Conservation (phyloP, 148 eudicot species). For the Vaccinium myrtillus region DNA sequence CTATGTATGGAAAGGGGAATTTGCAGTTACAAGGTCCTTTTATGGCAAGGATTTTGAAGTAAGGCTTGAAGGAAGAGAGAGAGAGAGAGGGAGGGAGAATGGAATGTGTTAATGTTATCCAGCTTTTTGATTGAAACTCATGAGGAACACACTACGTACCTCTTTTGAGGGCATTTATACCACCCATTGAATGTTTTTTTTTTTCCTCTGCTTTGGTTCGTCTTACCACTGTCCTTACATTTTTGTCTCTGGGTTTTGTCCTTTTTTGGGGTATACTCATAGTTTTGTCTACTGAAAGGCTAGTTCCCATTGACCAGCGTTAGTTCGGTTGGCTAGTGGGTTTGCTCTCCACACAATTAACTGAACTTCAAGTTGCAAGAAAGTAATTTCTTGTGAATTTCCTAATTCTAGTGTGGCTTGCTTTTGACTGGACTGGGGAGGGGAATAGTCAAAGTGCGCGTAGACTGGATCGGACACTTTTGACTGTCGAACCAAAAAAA, state of each 20-base stretch:
- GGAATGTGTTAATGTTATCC: background rate
- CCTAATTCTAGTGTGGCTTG: no score
- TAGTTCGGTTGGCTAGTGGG: no score
- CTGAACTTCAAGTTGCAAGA: no score
- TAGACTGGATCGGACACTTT: no score
- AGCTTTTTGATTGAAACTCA: conserved; percentile 22
- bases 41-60: conserved; percentile 21
- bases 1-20: conserved; percentile 21
- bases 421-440: no score
- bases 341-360: no score
- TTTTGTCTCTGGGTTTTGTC: conserved; percentile 11
- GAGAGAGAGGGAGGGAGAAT: conserved; percentile 8
- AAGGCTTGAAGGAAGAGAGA: conserved; percentile 13
- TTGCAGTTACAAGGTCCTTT: conserved; percentile 27
- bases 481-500: no score
- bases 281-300: background rate
- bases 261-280: conserved; percentile 7
- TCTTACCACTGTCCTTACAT: background rate
- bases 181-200: conserved; percentile 7
- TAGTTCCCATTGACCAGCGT: background rate
- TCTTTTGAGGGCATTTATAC: conserved; percentile 23
- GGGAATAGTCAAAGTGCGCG: no score
- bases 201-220: background rate
- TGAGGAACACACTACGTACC: conserved; percentile 17
- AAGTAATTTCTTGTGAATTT: no score